phyloP scores from a whole-genome alignment of 352 stramenopile genomes.

The Pythium grandisporangium region DNA sequence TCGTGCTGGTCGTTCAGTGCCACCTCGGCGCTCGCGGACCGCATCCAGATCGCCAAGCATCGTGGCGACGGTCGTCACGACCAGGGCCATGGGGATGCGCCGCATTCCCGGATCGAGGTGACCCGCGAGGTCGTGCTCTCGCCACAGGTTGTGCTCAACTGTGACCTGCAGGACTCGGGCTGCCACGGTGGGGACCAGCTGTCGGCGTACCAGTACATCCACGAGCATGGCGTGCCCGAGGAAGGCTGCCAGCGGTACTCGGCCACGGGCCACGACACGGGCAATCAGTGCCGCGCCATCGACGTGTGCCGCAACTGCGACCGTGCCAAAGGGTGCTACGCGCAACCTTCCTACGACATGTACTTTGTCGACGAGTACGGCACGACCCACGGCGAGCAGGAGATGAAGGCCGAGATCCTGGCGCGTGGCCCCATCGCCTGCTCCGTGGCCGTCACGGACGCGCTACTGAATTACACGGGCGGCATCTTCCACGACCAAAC shows the following conservation, averaged over 20 bases:
- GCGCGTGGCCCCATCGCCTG: constrained; percentile 91
- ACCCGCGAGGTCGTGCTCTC: constrained; percentile 73
- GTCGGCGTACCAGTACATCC: constrained; percentile 89
- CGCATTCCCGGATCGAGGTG: constrained; percentile 61
- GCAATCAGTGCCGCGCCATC: constrained; percentile 73
- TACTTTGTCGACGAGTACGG: constrained; percentile 95
- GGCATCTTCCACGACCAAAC: constrained; percentile 92
- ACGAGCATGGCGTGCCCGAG: constrained; percentile 88
- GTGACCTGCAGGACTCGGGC: constrained; percentile 72
- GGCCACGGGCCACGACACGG: constrained; percentile 87
- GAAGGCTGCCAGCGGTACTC: constrained; percentile 94
- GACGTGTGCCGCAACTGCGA: constrained; percentile 93
- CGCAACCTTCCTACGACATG: constrained; percentile 90
- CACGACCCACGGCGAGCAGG: constrained; percentile 78
- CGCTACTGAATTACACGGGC: constrained; percentile 88
- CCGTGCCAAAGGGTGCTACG: constrained; percentile 69
- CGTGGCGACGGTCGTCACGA: too few species aligned
- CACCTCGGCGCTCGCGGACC: constrained; percentile 81
- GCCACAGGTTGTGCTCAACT: constrained; percentile 86
- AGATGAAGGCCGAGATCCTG: constrained; percentile 97
- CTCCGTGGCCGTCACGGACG: constrained; percentile 87
- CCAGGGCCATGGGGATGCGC: constrained; percentile 30
- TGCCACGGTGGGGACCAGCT: constrained; percentile 92
- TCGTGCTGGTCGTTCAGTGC: constrained; percentile 85
- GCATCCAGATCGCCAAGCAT: constrained; percentile 76